Evolutionary conservation across 805 yeast genomes (phyloP).

Genomic region (Sugiyamaella chiloensis): DNA sequence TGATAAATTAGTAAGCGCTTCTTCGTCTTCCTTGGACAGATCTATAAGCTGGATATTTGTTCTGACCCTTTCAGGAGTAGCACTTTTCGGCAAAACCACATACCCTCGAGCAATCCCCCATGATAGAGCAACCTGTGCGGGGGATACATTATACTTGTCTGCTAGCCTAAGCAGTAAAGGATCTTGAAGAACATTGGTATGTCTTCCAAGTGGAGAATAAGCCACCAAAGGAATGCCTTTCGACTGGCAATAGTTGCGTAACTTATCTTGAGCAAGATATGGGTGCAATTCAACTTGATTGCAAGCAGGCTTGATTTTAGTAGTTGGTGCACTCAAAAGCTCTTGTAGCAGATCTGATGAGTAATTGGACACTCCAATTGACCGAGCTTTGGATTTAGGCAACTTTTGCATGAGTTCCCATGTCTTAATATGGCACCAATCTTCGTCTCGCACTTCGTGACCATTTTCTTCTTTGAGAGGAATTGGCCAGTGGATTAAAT

Average conservation of each 20-base stretch:
- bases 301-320: slow-evolving; percentile 55
- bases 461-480: slow-evolving; percentile 19
- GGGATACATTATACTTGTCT: slow-evolving; percentile 48
- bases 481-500: slow-evolving; percentile 67
- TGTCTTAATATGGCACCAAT: slow-evolving; percentile 44
- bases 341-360: slow-evolving; percentile 49
- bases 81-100: slow-evolving; percentile 75
- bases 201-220: slow-evolving; percentile 69
- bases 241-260: slow-evolving; percentile 48
- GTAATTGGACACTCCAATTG: slow-evolving; percentile 77
- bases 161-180: slow-evolving; percentile 53
- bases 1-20: slow-evolving; percentile 29
- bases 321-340: slow-evolving; percentile 40
- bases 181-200: slow-evolving; percentile 51
- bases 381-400: slow-evolving; percentile 47
- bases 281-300: slow-evolving; percentile 81
- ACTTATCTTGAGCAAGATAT: slow-evolving; percentile 57
- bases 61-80: slow-evolving; percentile 59
- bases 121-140: slow-evolving; percentile 67
- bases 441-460: slow-evolving; percentile 22
- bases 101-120: slow-evolving; percentile 77
- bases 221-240: slow-evolving; percentile 63
- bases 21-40: slow-evolving; percentile 43
- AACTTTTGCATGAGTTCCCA: slow-evolving; percentile 63
- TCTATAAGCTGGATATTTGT: slow-evolving; percentile 37